Evolutionary conservation across 164 flowering plant species (phyloP).

Genomic region (Taxillus chinensis): DNA sequence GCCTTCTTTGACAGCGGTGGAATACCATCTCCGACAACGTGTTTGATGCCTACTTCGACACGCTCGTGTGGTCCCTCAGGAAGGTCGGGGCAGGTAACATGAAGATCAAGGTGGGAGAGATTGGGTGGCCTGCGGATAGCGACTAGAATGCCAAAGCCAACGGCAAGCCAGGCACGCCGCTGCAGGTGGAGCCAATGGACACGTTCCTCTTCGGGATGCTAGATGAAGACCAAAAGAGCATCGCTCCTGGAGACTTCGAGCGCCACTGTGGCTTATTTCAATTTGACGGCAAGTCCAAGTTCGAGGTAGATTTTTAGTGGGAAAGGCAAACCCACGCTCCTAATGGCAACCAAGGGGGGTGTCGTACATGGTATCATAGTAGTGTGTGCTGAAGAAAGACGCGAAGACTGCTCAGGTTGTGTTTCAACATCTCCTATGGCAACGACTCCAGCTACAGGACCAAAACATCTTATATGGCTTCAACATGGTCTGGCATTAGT

Average conservation of each 20-base stretch:
- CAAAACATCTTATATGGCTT: too few species aligned
- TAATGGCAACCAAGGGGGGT: slow-evolving; percentile 30
- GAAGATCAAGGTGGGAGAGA: slow-evolving; percentile 44
- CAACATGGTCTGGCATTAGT: slow-evolving; percentile 75
- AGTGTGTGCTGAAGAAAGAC: slow-evolving; percentile 29
- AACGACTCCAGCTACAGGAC: too few species aligned
- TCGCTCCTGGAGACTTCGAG: slow-evolving; percentile 43
- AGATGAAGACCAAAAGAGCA: slow-evolving; percentile 47
- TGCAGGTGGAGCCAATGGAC: slow-evolving; percentile 26
- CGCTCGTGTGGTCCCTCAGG: slow-evolving; percentile 35
- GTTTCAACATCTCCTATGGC: slow-evolving; percentile 59
- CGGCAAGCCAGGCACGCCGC: slow-evolving; percentile 31
- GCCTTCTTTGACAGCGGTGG: slow-evolving; percentile 35
- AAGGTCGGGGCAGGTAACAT: slow-evolving; percentile 21
- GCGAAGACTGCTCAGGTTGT: slow-evolving; percentile 1
- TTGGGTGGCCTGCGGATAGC: slow-evolving; percentile 61
- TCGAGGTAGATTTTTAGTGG: slow-evolving; percentile 36
- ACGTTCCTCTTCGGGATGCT: slow-evolving; percentile 37
- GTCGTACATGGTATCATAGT: slow-evolving; percentile 16
- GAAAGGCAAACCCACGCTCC: slow-evolving; percentile 15
- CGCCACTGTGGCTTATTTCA: slow-evolving; percentile 59
- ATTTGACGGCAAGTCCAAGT: slow-evolving; percentile 49
- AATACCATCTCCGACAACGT: slow-evolving; percentile 26
- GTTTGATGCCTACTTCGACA: slow-evolving; percentile 49
- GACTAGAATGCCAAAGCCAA: slow-evolving; percentile 21